Evolutionary conservation across 306 rosid species (phyloP).

Genomic region (Casuarina equisetifolia): DNA sequence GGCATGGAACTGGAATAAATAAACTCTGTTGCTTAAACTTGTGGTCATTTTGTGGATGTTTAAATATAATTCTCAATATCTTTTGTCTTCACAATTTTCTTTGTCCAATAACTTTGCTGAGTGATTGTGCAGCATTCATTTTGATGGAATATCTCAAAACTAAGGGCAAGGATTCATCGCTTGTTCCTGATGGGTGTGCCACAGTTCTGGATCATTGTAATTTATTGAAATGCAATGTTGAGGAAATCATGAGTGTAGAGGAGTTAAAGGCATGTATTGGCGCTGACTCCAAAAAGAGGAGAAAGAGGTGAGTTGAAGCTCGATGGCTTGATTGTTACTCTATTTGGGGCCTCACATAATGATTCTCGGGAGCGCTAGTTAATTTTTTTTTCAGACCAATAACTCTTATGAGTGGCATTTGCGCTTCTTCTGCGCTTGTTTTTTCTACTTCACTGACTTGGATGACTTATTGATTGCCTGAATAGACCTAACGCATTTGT

Average conservation of each 20-base stretch:
- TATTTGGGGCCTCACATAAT: neutral
- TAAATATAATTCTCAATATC: neutral
- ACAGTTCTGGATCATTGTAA: conserved; percentile 47
- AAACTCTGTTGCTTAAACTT: neutral
- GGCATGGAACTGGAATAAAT: neutral
- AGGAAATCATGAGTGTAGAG: conserved; percentile 41
- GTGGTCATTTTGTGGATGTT: neutral
- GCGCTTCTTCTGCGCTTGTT: neutral
- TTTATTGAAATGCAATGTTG: conserved; percentile 44
- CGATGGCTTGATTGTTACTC: neutral
- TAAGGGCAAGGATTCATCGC: conserved; percentile 44
- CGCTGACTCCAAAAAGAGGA: conserved; percentile 27
- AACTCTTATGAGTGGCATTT: neutral
- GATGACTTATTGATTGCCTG: neutral
- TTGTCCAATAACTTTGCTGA: conserved; percentile 4
- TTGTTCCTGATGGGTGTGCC: conserved; percentile 32
- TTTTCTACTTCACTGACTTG: neutral
- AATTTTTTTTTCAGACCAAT: neutral
- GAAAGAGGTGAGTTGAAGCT: conserved; percentile 32
- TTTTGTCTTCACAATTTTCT: neutral
- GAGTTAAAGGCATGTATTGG: conserved; percentile 50
- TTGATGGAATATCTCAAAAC: conserved; percentile 62
- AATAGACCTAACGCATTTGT: neutral
- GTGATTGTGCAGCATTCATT: conserved; percentile 47
- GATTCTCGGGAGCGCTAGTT: neutral